Base-by-base conservation (phyloP, 768 basidiomycete species). In the Ramaria sp. region DNA sequence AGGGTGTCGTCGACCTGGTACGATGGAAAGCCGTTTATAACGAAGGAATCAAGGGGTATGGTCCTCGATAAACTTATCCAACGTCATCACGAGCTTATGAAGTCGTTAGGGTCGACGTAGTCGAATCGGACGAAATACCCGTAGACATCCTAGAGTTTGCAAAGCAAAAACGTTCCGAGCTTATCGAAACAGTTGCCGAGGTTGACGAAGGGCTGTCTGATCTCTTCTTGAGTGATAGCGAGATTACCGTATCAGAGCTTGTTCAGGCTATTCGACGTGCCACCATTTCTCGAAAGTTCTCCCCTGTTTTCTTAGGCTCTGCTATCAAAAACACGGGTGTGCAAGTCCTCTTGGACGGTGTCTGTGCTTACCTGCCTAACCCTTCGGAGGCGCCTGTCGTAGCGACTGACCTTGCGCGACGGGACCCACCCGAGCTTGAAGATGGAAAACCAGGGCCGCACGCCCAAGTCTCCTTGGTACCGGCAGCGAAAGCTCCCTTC, bases 251-350 rank as follows among this genome's bases (percentile, higher is more conserved):
- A 53, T 66, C 68, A 27, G 87, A 94, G 66, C 80, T 99, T 38
- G 81, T 81, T 4, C 76, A 74, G 27, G 95, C 94, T 16, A 85
- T 99, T 61, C 83, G 93, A 18, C 88, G 96, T 34, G 78, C 91
- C 3, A 98, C 96, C 1, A 78, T 91, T 61, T 70, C 76, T 10
- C 82, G 92, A 63, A 91, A 87, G 59, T 98, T 99, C 71, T 88
- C 91, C 0, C 96, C 96, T 1, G 96, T 99, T 51, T 96, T 97
- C 71, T 73, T 97, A 57, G 96, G 96, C 38, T 95, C 93, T 5
- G 96, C 96, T 0, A 85, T 98, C 64, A 97, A 96, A 74, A 99
- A 99, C 68, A 94, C 92, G 7, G 91, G 81, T 37, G 86, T 99
- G 5, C 96, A 99, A 64, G 83, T 91, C 16, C 76, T 98, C 53